Base-by-base conservation (phyloP, 108 stramenopile species). In the Pseudonitzschia pungens region DNA sequence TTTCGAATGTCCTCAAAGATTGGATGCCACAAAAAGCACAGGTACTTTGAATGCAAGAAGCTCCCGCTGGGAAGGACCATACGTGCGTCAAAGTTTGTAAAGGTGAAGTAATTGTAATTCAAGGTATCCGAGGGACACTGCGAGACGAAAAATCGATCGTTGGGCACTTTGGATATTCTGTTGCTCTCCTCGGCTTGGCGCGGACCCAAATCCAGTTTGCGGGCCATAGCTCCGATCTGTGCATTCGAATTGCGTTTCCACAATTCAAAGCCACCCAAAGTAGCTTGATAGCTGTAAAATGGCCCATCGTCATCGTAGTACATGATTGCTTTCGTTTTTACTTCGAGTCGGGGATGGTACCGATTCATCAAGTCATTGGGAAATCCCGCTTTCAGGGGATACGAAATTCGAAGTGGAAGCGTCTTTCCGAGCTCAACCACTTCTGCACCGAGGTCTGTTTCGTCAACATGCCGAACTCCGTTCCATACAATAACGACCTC, bases 231-330 rank as follows among this genome's bases (percentile, higher is more conserved):
- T 44, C 90, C 94, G 65, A 91, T 90, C 60, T 96, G 92, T 11
- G 86, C 87, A 77, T 89, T 82, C 22, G 88, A 83, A 76, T 96
- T 89, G 7, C 89, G 88, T 70, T 89, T 96, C 94, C 94, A 96
- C 68, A 96, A 77, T 68, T 92, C 91, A 62, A 96, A 89, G 44
- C 90, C 92, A 40, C 55, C 87, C 53, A 83, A 60, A 60, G 86
- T 86, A 21, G 90, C 90, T 40, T 81, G 68, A 60, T 78, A 81
- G 26, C 68, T 71, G 78, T 89, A 92, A 69, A 96, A 96, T 3
- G 94, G 94, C 32, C 94, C 94, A 73, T 96, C 94, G 70, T 96
- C 94, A 57, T 96, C 94, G 64, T 92, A 93, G 62, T 92, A 96
- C 79, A 96, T 77, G 21, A 96, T 80, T 15, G 92, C 92, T 75